Evolutionary conservation across 2,329 filamentous ascomycete genomes (phyloP).

Genomic region (Botryosphaeria dothidea): DNA sequence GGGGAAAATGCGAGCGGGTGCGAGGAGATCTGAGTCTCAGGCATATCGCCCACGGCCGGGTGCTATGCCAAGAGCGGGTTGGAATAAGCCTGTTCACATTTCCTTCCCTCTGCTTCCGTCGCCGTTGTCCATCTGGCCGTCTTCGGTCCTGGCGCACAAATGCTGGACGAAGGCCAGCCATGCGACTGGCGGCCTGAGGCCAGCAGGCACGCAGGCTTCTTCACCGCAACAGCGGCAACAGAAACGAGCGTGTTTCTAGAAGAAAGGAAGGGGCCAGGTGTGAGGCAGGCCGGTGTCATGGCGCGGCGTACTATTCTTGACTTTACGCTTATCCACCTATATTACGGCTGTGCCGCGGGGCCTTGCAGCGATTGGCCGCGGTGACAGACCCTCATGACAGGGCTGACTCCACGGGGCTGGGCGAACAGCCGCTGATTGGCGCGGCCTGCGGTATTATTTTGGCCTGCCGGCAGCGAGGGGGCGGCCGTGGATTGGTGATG

Average conservation of each 20-base stretch:
- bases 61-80: neutral
- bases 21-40: no score
- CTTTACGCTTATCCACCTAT: neutral
- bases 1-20: neutral
- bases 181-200: neutral
- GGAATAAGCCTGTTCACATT: slow-evolving; percentile 2
- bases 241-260: neutral
- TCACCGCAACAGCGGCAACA: neutral
- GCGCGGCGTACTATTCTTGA: neutral
- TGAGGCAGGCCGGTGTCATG: neutral
- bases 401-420: neutral
- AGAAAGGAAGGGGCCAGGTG: neutral
- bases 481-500: neutral
- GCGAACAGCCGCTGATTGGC: neutral
- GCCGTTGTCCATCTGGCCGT: neutral
- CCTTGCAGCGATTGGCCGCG: neutral
- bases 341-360: neutral
- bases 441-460: slow-evolving; percentile 3
- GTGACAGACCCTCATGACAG: neutral
- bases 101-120: neutral
- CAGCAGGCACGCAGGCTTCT: neutral
- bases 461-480: neutral
- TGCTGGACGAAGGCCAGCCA: neutral
- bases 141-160: neutral
- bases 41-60: neutral